These are phyloP conservation scores for Epichloe uncinata DNA, from an alignment of 2,329 filamentous ascomycete genomes.

Conservation along the genomic window DNA sequence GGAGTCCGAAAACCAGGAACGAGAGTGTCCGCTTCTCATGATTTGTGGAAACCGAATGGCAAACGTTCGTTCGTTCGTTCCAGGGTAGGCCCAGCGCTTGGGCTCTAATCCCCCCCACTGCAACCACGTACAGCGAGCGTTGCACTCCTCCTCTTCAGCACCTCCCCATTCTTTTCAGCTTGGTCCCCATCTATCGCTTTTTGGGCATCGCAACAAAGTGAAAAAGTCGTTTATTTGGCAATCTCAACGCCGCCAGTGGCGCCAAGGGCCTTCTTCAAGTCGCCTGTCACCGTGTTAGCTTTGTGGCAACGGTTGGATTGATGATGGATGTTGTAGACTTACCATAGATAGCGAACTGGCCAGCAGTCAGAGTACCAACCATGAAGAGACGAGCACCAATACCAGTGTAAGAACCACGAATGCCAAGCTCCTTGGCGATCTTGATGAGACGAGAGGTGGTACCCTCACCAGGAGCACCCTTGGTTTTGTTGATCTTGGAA, in stretches of 20 bases:
- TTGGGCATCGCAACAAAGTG: not conserved
- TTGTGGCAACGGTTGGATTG: not conserved
- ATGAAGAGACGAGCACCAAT: conserved; percentile 57
- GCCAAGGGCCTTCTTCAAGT: conserved; percentile 50
- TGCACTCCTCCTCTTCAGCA: not conserved
- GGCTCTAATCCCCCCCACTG: conserved; percentile 2
- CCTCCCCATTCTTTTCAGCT: not conserved
- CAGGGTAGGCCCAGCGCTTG: conserved; percentile 9
- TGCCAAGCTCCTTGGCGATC: conserved; percentile 74
- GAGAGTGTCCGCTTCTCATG: conserved; percentile 1
- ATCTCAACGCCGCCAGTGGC: conserved; percentile 13
- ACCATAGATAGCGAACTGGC: conserved; percentile 81
- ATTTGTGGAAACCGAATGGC: not conserved
- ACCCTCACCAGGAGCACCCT: conserved; percentile 74
- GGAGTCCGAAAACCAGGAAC: not conserved
- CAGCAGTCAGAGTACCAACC: conserved; percentile 60
- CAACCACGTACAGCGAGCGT: not conserved
- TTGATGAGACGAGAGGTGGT: conserved; percentile 71
- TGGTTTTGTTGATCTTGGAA: conserved; percentile 92
- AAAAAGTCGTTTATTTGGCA: conserved; percentile 10
- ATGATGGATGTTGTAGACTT: not conserved
- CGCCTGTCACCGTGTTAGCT: conserved; percentile 20
- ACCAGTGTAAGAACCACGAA: conserved; percentile 67
- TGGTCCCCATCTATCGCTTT: not conserved
- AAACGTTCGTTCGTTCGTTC: not conserved